Conservation (phyloP, 495 filamentous ascomycete genomes). For the Penicillium lagena region DNA sequence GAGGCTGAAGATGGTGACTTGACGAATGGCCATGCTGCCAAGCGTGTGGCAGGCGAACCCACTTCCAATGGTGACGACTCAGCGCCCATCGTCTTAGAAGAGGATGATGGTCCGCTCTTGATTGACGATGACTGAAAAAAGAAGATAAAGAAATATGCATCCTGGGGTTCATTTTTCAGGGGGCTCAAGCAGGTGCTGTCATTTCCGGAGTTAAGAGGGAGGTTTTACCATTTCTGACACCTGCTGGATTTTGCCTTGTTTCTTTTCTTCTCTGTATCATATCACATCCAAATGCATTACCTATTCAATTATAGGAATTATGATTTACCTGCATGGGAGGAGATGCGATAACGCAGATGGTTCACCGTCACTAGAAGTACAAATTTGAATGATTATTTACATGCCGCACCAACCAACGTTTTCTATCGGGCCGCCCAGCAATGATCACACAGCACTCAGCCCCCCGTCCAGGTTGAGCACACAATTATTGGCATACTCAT, state of each 20-base stretch:
- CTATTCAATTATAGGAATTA: neutral
- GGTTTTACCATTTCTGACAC: neutral
- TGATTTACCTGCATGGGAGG: too few species aligned
- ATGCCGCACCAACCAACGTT: neutral
- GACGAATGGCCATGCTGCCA: constrained; percentile 34
- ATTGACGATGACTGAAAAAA: constrained; percentile 58
- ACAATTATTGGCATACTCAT: constrained; percentile 78
- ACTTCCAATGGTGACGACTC: constrained; percentile 24
- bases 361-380: too few species aligned
- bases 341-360: too few species aligned
- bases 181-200: too few species aligned
- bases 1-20: constrained; percentile 34
- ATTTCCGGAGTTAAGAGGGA: too few species aligned
- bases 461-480: constrained; percentile 84
- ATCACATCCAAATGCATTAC: neutral
- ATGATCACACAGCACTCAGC: constrained; percentile 55
- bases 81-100: constrained; percentile 47
- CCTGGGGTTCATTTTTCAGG: too few species aligned
- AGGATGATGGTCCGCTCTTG: constrained; percentile 58
- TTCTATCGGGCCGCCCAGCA: neutral
- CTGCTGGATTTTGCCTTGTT: neutral
- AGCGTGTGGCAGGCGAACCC: constrained; percentile 33
- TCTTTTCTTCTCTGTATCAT: constrained; percentile 11
- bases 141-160: too few species aligned
- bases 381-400: neutral